Conservation (phyloP, 306 rosid genomes). For the Luffa acutangula region DNA sequence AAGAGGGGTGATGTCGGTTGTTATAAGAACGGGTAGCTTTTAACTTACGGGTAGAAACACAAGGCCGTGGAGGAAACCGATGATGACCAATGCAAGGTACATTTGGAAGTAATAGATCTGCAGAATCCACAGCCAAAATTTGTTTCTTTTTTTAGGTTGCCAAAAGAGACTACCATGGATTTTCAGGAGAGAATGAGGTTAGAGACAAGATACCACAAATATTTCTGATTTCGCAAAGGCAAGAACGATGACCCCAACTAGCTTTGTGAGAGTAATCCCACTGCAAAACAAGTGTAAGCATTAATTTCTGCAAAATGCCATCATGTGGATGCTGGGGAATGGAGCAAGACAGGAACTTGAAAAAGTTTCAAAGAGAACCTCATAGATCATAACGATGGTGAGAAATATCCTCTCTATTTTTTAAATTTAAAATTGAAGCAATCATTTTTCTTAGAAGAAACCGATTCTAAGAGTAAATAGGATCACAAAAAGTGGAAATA, state of each 20-base stretch:
- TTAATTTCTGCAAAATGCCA: background rate
- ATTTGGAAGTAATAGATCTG: slow-evolving; percentile 96
- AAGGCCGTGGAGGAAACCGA: slow-evolving; percentile 95
- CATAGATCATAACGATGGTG: background rate
- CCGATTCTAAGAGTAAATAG: background rate
- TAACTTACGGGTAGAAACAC: slow-evolving; percentile 87
- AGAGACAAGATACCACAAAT: slow-evolving; percentile 64
- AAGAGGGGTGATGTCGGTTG: background rate
- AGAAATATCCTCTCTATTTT: background rate
- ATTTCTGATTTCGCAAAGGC: slow-evolving; percentile 82
- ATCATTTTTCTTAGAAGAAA: background rate
- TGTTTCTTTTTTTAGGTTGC: slow-evolving; percentile 1
- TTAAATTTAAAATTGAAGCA: background rate
- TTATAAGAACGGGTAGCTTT: background rate
- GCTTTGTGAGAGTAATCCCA: slow-evolving; percentile 88
- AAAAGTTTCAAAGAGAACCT: background rate
- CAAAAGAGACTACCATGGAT: background rate
- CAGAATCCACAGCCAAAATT: slow-evolving; percentile 23
- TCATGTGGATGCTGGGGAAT: background rate
- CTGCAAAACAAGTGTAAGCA: slow-evolving; percentile 31
- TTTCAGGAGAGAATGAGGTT: background rate
- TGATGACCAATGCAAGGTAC: slow-evolving; percentile 87
- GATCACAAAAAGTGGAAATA: background rate
- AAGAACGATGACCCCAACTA: slow-evolving; percentile 90
- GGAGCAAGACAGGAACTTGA: background rate